Evolutionary conservation across 1,139 yeast species (phyloP).

Genomic region (Pichia sp.): DNA sequence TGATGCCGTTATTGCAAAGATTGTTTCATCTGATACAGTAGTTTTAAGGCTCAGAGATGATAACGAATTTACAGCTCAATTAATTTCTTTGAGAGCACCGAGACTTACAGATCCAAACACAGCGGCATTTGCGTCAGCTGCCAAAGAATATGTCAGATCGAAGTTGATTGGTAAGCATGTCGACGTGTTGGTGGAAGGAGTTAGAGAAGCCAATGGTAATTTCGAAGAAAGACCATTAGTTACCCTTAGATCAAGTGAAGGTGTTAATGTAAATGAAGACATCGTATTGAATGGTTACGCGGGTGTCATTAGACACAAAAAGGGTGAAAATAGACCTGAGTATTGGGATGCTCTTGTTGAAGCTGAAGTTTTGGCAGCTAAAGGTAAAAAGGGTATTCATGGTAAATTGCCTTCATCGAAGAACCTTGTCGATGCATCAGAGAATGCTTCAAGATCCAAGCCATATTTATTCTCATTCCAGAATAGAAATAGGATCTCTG

Average conservation of each 20-base stretch:
- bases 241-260: constrained; percentile 38
- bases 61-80: constrained; percentile 54
- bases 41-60: constrained; percentile 41
- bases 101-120: constrained; percentile 51
- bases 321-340: constrained; percentile 64
- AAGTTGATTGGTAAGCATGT: constrained; percentile 65
- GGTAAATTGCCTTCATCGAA: constrained; percentile 50
- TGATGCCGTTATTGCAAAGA: constrained; percentile 48
- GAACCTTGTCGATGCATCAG: constrained; percentile 74
- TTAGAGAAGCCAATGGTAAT: constrained; percentile 55
- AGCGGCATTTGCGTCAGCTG: constrained; percentile 53
- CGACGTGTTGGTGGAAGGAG: constrained; percentile 51
- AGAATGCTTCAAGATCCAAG: constrained; percentile 60
- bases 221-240: constrained; percentile 63
- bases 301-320: constrained; percentile 69
- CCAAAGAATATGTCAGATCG: constrained; percentile 66
- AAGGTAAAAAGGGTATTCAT: constrained; percentile 54
- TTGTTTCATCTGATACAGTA: constrained; percentile 64
- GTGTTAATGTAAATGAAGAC: constrained; percentile 50
- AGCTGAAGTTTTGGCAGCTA: constrained; percentile 54
- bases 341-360: constrained; percentile 75
- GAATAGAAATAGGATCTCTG: constrained; percentile 56
- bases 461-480: constrained; percentile 65
- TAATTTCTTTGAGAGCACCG: constrained; percentile 71
- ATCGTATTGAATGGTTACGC: constrained; percentile 65